Percentiles rank a stretch among this genome's conserved stretches.
Evolutionary conservation across 2,329 filamentous ascomycete species (phyloP).

Genomic region (Sporothrix curviconia): DNA sequence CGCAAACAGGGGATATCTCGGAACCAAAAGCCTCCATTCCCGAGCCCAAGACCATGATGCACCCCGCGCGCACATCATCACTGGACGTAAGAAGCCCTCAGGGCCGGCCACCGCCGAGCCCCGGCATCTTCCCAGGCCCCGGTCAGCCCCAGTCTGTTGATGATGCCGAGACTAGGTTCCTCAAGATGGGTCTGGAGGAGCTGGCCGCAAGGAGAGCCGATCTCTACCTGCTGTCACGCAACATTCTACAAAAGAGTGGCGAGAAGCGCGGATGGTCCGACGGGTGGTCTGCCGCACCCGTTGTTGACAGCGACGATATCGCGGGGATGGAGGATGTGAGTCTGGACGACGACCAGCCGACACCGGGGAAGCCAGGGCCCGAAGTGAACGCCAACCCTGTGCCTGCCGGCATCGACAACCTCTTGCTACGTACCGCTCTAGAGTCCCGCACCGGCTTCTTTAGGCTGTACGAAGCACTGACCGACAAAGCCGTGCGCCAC

Average conservation of each 20-base stretch:
- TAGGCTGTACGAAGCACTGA: constrained; percentile 66
- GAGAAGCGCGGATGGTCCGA: constrained; percentile 67
- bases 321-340: constrained; percentile 52
- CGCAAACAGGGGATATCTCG: constrained; percentile 25
- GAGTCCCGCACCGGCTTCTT: constrained; percentile 59
- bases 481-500: constrained; percentile 74
- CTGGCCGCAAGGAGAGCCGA: constrained; percentile 78
- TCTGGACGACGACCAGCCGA: constrained; percentile 40
- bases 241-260: constrained; percentile 69
- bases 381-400: constrained; percentile 12
- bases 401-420: constrained; percentile 44
- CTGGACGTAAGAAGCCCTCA: constrained; percentile 40
- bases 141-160: constrained; percentile 35
- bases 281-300: constrained; percentile 61
- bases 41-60: constrained; percentile 65
- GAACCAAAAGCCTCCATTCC: constrained; percentile 59
- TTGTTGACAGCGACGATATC: constrained; percentile 36
- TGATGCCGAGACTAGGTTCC: constrained; percentile 40
- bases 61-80: constrained; percentile 59
- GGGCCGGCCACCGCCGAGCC: constrained; percentile 36
- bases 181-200: constrained; percentile 66
- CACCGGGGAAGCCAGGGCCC: constrained; percentile 27
- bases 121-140: constrained; percentile 47
- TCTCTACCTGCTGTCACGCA: constrained; percentile 71
- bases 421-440: constrained; percentile 54